Evolutionary conservation across 768 basidiomycete species (phyloP), one percentile per base, ranked within the genome.

Genomic region (Leccinum boreale): DNA sequence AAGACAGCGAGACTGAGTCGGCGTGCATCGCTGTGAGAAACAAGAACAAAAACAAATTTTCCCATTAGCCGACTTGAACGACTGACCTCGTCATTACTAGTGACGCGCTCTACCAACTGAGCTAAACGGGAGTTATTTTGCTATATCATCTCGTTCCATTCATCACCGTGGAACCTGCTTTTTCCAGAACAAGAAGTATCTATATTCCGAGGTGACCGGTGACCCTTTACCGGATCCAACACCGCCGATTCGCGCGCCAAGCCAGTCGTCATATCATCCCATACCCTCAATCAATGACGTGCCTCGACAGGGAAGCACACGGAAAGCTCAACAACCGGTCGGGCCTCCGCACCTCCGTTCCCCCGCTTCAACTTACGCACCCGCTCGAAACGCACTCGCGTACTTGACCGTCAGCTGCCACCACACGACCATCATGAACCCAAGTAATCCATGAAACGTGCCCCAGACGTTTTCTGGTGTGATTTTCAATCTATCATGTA

Each of bases 391-490:
- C 65, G 79, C 71, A 23, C 72, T 73, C 26, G 81, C 75, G 39
- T 82, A 73, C 33, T 76, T 80, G 50, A 91, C 74, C 2, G 90
- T 92, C 17, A 69, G 76, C 73, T 93, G 91, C 91, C 91, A 93
- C 91, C 91, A 93, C 3, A 81, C 68, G 8, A 88, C 81, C 79
- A 92, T 86, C 53, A 79, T 81, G 6, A 92, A 70, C 11, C 90
- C 86, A 33, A 92, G 57, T 48, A 89, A 17, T 17, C 91, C 91
- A 62, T 93, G 91, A 19, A 83, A 65, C 6, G 78, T 81, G 0
- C 89, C 90, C 90, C 90, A 92, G 1, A 84, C 72, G 26, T 75
- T 67, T 69, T 93, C 91, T 0, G 91, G 91, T 0, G 89, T 90
- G 24, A 89, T 62, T 31, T 81, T 81, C 44, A 59, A 19, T 9